phyloP scores from a whole-genome alignment of 1,284 basidiomycete genomes.

The Papiliotrema flavescens region DNA sequence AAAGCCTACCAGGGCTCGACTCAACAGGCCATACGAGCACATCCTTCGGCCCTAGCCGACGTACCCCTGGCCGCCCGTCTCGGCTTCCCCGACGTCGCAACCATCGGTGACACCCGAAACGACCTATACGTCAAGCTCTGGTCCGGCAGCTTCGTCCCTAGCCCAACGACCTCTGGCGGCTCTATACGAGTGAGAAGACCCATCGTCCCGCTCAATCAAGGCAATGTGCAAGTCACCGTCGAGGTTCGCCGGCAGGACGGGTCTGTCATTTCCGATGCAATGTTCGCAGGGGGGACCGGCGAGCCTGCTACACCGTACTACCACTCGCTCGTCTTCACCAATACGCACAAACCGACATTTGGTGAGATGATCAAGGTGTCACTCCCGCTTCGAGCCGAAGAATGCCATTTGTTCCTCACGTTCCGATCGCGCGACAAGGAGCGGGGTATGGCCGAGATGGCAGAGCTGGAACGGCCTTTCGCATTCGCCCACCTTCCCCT shows the following conservation, averaged over 20 bases:
- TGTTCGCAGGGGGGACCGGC: conserved; percentile 79
- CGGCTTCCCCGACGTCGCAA: conserved; percentile 96
- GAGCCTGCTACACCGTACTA: conserved; percentile 76
- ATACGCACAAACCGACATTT: conserved; percentile 81
- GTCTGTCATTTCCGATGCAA: conserved; percentile 60
- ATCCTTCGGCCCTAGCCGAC: conserved; percentile 80
- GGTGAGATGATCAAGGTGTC: conserved; percentile 89
- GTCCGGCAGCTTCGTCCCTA: conserved; percentile 74
- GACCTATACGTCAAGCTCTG: conserved; percentile 93
- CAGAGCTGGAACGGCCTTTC: conserved; percentile 66
- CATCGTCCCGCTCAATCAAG: conserved; percentile 23
- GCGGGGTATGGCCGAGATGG: conserved; percentile 23
- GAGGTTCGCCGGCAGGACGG: conserved; percentile 81
- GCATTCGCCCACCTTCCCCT: conserved; percentile 91
- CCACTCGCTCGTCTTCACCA: conserved; percentile 83
- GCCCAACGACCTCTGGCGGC: conserved; percentile 47
- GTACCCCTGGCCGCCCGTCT: conserved; percentile 78
- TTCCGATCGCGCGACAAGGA: conserved; percentile 73
- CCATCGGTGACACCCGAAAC: conserved; percentile 86
- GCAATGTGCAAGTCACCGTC: conserved; percentile 82
- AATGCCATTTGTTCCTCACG: conserved; percentile 91
- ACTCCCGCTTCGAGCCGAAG: conserved; percentile 64
- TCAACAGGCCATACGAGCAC: conserved; percentile 70
- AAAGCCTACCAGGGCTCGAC: conserved; percentile 83
- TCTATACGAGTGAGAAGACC: conserved; percentile 43